These are phyloP conservation scores for Aspergillus jensenii DNA, from an alignment of 2,329 filamentous ascomycete genomes.

Conservation along the genomic window DNA sequence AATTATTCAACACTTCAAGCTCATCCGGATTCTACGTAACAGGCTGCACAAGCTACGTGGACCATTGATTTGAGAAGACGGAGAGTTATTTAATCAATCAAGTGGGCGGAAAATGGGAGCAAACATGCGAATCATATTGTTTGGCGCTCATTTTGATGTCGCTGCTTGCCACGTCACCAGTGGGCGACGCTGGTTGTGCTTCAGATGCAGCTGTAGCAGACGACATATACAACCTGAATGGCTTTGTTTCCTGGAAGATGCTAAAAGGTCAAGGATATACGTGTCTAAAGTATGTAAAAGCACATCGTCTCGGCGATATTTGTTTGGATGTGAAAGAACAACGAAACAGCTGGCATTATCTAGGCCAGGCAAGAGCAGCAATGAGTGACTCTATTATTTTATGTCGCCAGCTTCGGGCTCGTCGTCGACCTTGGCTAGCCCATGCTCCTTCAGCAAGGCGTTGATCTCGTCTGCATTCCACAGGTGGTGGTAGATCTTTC, in stretches of 20 bases:
- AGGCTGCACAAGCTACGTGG: conserved; percentile 29
- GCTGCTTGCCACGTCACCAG: conserved; percentile 35
- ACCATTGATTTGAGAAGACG: conserved; percentile 21
- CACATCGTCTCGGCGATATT: conserved; percentile 3
- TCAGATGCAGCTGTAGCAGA: conserved; percentile 17
- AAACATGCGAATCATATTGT: conserved; percentile 23
- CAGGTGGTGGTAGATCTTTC: conserved; percentile 96
- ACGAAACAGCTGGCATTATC: conserved; percentile 26
- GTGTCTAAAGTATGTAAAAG: conserved; percentile 3
- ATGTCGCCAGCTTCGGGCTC: conserved; percentile 59
- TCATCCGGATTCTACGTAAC: conserved; percentile 5
- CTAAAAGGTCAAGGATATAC: conserved; percentile 11
- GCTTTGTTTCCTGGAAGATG: conserved; percentile 7
- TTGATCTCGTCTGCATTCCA: conserved; percentile 98
- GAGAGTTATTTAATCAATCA: conserved; percentile 20
- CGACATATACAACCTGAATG: conserved; percentile 13
- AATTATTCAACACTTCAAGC: conserved; percentile 12
- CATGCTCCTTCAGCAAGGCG: conserved; percentile 89
- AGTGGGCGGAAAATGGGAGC: conserved; percentile 15
- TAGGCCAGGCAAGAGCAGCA: conserved; percentile 27
- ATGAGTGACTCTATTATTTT: conserved; percentile 28
- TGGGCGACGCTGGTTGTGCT: conserved; percentile 27
- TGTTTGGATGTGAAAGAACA: conserved; percentile 4
- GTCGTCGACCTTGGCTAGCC: conserved; percentile 79
- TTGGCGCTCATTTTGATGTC: conserved; percentile 22